Base-by-base conservation (phyloP, 1,284 basidiomycete genomes). In the Pascua guehoae region DNA sequence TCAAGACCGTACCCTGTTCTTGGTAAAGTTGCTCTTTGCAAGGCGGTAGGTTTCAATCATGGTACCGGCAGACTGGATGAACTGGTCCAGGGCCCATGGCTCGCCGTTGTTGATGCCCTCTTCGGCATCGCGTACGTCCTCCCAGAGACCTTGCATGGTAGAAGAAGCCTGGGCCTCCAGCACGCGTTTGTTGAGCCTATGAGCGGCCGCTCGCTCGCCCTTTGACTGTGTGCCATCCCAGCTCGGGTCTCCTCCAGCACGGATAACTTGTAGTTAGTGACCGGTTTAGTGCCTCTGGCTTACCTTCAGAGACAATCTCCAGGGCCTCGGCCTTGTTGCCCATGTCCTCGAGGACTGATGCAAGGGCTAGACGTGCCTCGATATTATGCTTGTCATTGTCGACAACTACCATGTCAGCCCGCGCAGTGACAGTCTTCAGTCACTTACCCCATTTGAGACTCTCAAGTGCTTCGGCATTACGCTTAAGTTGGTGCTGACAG, bases 21-120 rank as follows among this genome's bases (percentile, higher is more conserved):
- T 86, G 61, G 87, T 81, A 69, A 95, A 97, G 62, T 97, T 73
- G 58, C 85, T 85, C 65, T 86, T 83, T 11, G 91, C 93, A 77
- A 91, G 85, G 48, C 93, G 81, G 77, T 93, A 97, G 67, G 85
- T 86, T 63, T 96, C 91, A 14, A 96, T 82, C 49, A 98, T 80
- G 58, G 85, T 88, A 64, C 89, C 88, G 0, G 92, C 91, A 65
- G 91, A 85, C 36, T 87, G 73, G 60, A 96, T 79, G 88, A 93
- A 98, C 47, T 79, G 74, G 40, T 76, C 72, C 46, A 79, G 66
- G 9, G 80, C 78, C 11, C 70, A 71, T 8, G 66, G 66, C 10
- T 80, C 72, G 10, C 77, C 77, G 2, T 60, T 56, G 16, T 69
- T 70, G 24, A 78, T 70, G 2, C 61, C 66, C 10, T 59, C 58